Base-by-base conservation (phyloP, 345 rosid species). In the Balakata baccata region DNA sequence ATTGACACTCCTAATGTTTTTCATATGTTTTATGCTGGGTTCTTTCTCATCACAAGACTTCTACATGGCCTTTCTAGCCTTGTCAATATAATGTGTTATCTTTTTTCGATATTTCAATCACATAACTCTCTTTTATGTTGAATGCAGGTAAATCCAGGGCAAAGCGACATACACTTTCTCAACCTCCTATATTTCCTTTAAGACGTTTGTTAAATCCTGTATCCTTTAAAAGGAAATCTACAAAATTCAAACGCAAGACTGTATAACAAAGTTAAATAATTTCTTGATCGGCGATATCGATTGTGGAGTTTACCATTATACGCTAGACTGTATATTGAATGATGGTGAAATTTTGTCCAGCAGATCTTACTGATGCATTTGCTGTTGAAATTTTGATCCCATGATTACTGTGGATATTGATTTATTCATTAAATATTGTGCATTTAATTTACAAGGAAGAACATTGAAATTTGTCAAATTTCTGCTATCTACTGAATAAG, bases 221-320 rank as follows among this genome's bases (percentile, higher is more conserved):
- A 60, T 67, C 81, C 67, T 85, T 82, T 80, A 90, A 87, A 83
- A 77, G 73, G 77, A 83, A 68, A 73, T 57, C 79, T 72, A 62
- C 18, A 63, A 85, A 67, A 74, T 12, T 49, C 34, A 72, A 78
- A 41, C 74, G 51, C 61, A 60, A 60, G 47, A 64, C 29, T 50
- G n/a, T 7, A 20, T 71, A 49, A 71, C 45, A 9, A 41, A 58
- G 11, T 63, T n/a, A n/a, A n/a, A n/a, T n/a, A n/a, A n/a, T n/a
- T n/a, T n/a, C n/a, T n/a, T n/a, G n/a, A n/a, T n/a, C n/a, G n/a
- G n/a, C n/a, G n/a, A n/a, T n/a, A n/a, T n/a, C n/a, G n/a, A n/a
- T n/a, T n/a, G n/a, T n/a, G n/a, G n/a, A n/a, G n/a, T n/a, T n/a
- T n/a, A n/a, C n/a, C n/a, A n/a, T n/a, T n/a, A n/a, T n/a, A n/a